Base-by-base conservation (phyloP, 768 basidiomycete genomes). In the Phaffia tasmanica region DNA sequence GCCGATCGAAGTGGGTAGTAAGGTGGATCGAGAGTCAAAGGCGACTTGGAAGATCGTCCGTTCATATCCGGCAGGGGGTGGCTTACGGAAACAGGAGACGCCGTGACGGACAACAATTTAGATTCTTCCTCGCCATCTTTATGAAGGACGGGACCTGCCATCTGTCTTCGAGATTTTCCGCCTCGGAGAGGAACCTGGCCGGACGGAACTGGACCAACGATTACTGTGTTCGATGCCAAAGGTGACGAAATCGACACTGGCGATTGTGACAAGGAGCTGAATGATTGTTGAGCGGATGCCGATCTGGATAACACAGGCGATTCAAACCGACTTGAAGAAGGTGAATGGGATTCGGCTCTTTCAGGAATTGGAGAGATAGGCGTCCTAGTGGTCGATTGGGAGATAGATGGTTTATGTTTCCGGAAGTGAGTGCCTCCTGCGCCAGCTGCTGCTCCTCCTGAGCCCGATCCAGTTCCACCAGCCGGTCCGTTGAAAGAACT, bases 51-150 rank as follows among this genome's bases (percentile, higher is more conserved):
- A 42, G 35, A 42, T 42, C 14, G 49, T 7, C 46, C 32, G 63
- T 21, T 8, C 21, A n/a, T 30, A 23, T 23, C 54, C 30, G 5
- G 64, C 11, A 47, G 67, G 32, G 50, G 78, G 21, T 70, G 70
- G 61, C 65, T 69, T 15, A 70, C 72, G 1, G 72, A 76, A 3
- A 60, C 25, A 0, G 65, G 35, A 11, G 57, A 58, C 9, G 64
- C 61, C 21, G 74, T 71, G 2, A 56, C 35, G 15, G 74, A 72
- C 4, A 72, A 74, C 64, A 78, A 72, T 60, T 83, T 80, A 76
- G 85, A 89, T 50, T 92, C 92, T 60, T 88, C 84, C 73, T 94
- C 86, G 7, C 94, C 87, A 74, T 95, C 92, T 73, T 89, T 87
- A n/a, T 29, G 19, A 63, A 60, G 63, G 68, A 25, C 55, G 48